Evolutionary conservation across 164 flowering plant species (phyloP), one percentile per base, ranked within the genome.

Genomic region (Piper betle): DNA sequence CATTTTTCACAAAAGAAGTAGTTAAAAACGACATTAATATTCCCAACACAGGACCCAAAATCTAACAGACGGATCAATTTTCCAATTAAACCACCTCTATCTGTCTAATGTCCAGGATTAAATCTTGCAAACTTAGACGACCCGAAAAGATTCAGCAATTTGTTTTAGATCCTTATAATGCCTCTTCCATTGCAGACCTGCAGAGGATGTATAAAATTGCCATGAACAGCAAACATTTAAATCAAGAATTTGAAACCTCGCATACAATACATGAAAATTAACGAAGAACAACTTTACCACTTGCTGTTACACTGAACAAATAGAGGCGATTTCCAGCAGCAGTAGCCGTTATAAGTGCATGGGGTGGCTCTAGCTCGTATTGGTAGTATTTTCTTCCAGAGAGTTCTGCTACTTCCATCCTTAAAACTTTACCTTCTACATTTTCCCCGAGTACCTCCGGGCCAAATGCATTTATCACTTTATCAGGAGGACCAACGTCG

Each of bases 271-370:
- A 55, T 25, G 58, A 6, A 33, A 6, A 19, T 19, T 11, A 15
- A 55, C 25, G 56, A 53, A 17, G 10, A 20, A n/a, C 56, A 53
- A 37, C 17, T 53, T 6, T 79, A 92, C 96, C 96, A 61, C 57
- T 92, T 62, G 76, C 96, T 39, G 88, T 85, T 39, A 92, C 79
- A 60, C 53, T 78, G 68, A 89, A 89, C 66, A 92, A 61, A 77
- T 92, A 92, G 12, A 92, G 88, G 18, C 98, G 86, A 62, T 92
- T 92, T 53, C 98, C 98, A 25, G 98, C 98, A 18, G 98, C 98
- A 57, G 98, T 92, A 25, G 96, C 93, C n/a, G 93, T 87, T 67
- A 92, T 89, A 33, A 92, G 74, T 12, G 55, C 79, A 73, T 92
- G 98, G 39, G 96, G 98, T 9, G 96, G 96, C 74, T 89, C 98